Percentiles rank a stretch among this genome's conserved stretches.
phyloP scores from a whole-genome alignment of 352 stramenopile species.

The Globisporangium paddicum region DNA sequence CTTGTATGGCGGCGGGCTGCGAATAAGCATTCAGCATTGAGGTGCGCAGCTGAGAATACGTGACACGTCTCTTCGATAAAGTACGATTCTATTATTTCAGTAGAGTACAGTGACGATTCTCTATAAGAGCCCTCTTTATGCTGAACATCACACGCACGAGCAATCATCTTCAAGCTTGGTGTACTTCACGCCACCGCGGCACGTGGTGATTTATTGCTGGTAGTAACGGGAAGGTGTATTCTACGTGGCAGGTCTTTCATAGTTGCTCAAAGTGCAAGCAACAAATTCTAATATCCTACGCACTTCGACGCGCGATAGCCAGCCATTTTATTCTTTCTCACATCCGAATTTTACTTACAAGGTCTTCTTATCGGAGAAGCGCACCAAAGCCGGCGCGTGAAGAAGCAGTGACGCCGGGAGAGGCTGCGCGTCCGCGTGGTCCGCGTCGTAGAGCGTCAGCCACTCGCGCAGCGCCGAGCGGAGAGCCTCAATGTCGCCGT shows the following conservation, averaged over 20 bases:
- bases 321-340: not conserved
- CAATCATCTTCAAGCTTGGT: too few relatives aligned
- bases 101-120: too few relatives aligned
- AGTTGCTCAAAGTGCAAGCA: not conserved
- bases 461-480: conserved; percentile 52
- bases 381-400: conserved; percentile 63
- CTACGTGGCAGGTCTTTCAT: too few relatives aligned
- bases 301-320: not conserved
- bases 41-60: not conserved
- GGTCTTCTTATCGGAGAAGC: conserved; percentile 22
- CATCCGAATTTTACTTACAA: not conserved
- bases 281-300: not conserved
- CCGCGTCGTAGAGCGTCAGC: conserved; percentile 73
- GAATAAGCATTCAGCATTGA: conserved; percentile 1
- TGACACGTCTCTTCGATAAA: not conserved
- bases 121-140: too few relatives aligned
- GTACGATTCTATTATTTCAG: not conserved
- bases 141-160: too few relatives aligned
- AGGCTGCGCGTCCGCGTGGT: conserved; percentile 23
- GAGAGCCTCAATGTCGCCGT: conserved; percentile 57
- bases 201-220: too few relatives aligned
- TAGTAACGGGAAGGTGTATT: too few relatives aligned
- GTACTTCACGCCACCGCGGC: too few relatives aligned
- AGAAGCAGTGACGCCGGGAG: conserved; percentile 62
- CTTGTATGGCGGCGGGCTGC: not conserved